phyloP scores from a whole-genome alignment of 2,329 filamentous ascomycete species.

The Colletotrichum sidae region DNA sequence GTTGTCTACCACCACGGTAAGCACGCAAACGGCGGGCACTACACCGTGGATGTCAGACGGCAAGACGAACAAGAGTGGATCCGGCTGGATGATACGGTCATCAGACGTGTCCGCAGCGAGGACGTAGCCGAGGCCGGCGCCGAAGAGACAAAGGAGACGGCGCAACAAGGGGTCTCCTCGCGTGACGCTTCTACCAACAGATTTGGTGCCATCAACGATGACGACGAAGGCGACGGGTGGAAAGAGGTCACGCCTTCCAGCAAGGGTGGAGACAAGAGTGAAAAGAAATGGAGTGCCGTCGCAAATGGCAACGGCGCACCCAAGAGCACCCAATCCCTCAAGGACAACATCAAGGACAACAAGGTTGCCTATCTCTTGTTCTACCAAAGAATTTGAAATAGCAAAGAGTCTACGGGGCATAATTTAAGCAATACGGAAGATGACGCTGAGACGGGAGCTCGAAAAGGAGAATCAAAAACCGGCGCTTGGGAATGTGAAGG shows the following conservation, averaged over 20 bases:
- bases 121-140: slow-evolving; percentile 89
- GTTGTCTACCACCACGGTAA: slow-evolving; percentile 99
- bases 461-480: background rate
- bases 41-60: slow-evolving; percentile 95
- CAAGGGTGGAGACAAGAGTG: slow-evolving; percentile 54
- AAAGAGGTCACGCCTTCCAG: slow-evolving; percentile 76
- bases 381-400: slow-evolving; percentile 80
- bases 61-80: slow-evolving; percentile 98
- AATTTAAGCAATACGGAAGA: slow-evolving; percentile 1
- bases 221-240: slow-evolving; percentile 80
- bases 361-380: slow-evolving; percentile 98
- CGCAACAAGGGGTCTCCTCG: slow-evolving; percentile 64
- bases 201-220: slow-evolving; percentile 77
- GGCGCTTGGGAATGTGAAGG: slow-evolving; percentile 7
- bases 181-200: slow-evolving; percentile 71
- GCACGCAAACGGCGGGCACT: slow-evolving; percentile 95
- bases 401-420: background rate
- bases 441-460: slow-evolving; percentile 2
- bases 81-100: slow-evolving; percentile 91
- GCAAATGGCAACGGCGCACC: slow-evolving; percentile 69
- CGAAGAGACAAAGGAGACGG: slow-evolving; percentile 78
- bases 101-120: slow-evolving; percentile 85
- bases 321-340: slow-evolving; percentile 61
- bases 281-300: slow-evolving; percentile 79
- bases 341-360: slow-evolving; percentile 84